A percentile compares a stretch with the other conserved stretches of the same genome.
phyloP scores from a whole-genome alignment of 106 monocot species.

The Narthecium ossifragum region DNA sequence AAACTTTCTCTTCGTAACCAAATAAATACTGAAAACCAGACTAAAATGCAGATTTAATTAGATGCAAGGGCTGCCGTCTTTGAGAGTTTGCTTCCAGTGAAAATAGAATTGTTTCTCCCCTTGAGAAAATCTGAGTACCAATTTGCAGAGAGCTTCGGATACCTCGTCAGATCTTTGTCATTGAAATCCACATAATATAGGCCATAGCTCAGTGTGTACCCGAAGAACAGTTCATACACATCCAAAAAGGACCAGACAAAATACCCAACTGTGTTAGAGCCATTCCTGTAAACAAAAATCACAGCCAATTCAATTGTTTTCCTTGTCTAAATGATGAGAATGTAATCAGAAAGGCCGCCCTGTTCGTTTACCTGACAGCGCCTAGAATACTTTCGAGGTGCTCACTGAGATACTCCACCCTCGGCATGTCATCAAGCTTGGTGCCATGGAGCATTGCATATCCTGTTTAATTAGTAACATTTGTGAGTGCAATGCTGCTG shows the following conservation, averaged over 20 bases:
- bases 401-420: conserved; percentile 8
- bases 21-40: no score
- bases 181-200: conserved; percentile 41
- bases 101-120: conserved; percentile 2
- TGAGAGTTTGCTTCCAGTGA: no score
- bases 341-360: no score
- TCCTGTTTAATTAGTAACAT: no score
- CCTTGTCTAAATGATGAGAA: no score
- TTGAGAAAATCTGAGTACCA: conserved; percentile 58
- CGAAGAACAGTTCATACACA: conserved; percentile 31
- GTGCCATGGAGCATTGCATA: no score
- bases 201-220: conserved; percentile 23
- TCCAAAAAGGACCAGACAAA: conserved; percentile 55
- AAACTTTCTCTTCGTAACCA: no score
- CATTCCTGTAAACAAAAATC: conserved; percentile 27
- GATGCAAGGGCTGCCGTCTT: no score
- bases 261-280: conserved; percentile 34
- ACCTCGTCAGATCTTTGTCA: conserved; percentile 19
- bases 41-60: no score
- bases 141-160: conserved; percentile 36
- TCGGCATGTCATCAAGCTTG: not conserved
- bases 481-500: no score
- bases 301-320: not conserved
- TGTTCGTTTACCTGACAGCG: conserved; percentile 18
- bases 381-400: conserved; percentile 14